phyloP scores from a whole-genome alignment of 1,139 yeast genomes.

The Trichomonascaceae sp. region DNA sequence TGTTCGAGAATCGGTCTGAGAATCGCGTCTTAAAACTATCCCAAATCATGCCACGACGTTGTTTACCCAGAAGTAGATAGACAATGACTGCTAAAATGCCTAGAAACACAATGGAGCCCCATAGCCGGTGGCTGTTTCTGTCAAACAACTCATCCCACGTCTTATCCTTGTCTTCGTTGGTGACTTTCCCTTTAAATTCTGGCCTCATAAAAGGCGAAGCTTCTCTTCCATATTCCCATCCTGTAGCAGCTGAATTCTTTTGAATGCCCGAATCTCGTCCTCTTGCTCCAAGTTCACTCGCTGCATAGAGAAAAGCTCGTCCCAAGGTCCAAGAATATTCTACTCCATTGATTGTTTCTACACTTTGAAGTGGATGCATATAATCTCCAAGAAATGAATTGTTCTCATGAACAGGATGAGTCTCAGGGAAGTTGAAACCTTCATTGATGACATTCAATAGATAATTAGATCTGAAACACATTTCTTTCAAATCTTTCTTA shows the following conservation, averaged over 20 bases:
- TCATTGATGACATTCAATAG: slow-evolving; percentile 62
- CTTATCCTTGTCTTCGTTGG: slow-evolving; percentile 24
- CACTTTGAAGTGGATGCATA: slow-evolving; percentile 49
- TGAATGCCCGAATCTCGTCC: slow-evolving; percentile 46
- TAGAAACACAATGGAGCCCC: slow-evolving; percentile 49
- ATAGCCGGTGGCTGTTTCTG: slow-evolving; percentile 45
- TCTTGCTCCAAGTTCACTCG: slow-evolving; percentile 41
- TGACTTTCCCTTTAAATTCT: slow-evolving; percentile 11
- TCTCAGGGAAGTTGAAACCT: slow-evolving; percentile 61
- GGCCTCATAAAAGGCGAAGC: slow-evolving; percentile 14
- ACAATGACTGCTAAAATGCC: slow-evolving; percentile 39
- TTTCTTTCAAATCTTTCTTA: slow-evolving; percentile 40
- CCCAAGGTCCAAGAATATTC: slow-evolving; percentile 84
- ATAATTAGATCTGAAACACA: slow-evolving; percentile 72
- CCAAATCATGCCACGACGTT: slow-evolving; percentile 30
- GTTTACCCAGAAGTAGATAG: slow-evolving; percentile 46
- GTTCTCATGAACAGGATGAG: slow-evolving; percentile 12
- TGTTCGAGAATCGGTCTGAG: not conserved
- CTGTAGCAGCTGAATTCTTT: slow-evolving; percentile 41
- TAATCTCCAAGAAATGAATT: slow-evolving; percentile 20
- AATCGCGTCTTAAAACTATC: slow-evolving; percentile 23
- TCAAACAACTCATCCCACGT: slow-evolving; percentile 34
- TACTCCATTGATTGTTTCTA: slow-evolving; percentile 56
- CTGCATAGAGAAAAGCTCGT: slow-evolving; percentile 60
- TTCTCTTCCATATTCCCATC: slow-evolving; percentile 28